Percentiles rank a stretch among this genome's conserved stretches.
Conservation (phyloP, 768 basidiomycete species). For the Gelatoporia subvermispora region DNA sequence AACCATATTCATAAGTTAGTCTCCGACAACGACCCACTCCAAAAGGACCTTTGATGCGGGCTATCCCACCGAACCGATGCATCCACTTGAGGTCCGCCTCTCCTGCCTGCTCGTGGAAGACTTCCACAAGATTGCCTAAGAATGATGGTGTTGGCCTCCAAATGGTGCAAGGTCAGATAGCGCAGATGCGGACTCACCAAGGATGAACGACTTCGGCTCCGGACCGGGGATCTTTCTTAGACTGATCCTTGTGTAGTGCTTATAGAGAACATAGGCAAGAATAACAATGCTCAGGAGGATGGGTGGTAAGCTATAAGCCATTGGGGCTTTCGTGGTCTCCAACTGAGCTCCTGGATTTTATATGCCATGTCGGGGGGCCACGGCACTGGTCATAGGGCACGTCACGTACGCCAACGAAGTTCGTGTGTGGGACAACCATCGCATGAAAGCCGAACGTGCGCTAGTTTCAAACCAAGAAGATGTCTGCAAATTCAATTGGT, state of each 20-base stretch:
- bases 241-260: slow-evolving; percentile 29
- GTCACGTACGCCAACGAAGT: too few species aligned
- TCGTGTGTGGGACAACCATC: too few species aligned
- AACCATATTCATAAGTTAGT: too few species aligned
- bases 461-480: too few species aligned
- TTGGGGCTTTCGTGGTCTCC: too few species aligned
- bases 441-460: too few species aligned
- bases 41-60: slow-evolving; percentile 46
- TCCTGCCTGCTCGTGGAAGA: slow-evolving; percentile 48
- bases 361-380: too few species aligned
- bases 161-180: too few species aligned
- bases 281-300: slow-evolving; percentile 1
- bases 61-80: slow-evolving; percentile 42
- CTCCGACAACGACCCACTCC: slow-evolving; percentile 30
- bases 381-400: too few species aligned
- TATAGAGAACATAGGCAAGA: slow-evolving; percentile 9
- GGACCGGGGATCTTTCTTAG: slow-evolving; percentile 45
- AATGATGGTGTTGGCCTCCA: neutral
- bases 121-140: slow-evolving; percentile 44
- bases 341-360: too few species aligned
- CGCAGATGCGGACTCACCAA: slow-evolving; percentile 28
- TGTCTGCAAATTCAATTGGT: too few species aligned
- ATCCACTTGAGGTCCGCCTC: slow-evolving; percentile 51
- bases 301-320: too few species aligned
- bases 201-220: slow-evolving; percentile 42